Conservation (phyloP, 2,329 filamentous ascomycete genomes). For the Stagonosporopsis vannaccii region DNA sequence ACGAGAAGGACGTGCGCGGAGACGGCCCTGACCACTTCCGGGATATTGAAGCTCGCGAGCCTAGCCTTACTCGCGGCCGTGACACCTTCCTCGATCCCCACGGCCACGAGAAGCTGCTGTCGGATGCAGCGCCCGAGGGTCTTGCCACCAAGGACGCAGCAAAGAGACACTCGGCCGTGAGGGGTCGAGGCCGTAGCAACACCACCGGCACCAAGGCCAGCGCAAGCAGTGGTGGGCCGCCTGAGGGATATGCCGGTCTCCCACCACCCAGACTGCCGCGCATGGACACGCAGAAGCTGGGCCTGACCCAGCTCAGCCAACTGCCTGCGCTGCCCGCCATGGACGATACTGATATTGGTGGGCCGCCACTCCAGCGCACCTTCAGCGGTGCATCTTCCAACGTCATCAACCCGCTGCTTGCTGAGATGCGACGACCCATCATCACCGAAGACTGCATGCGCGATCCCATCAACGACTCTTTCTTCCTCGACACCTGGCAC, state of each 20-base stretch:
- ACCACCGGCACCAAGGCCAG: slow-evolving; percentile 42
- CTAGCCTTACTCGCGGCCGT: slow-evolving; percentile 68
- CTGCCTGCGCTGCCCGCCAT: slow-evolving; percentile 72
- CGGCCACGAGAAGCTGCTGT: slow-evolving; percentile 73
- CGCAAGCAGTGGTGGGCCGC: slow-evolving; percentile 36
- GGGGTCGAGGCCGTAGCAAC: slow-evolving; percentile 41
- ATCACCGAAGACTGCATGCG: slow-evolving; percentile 93
- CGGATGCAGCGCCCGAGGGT: slow-evolving; percentile 69
- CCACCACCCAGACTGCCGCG: slow-evolving; percentile 68
- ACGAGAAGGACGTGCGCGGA: slow-evolving; percentile 79
- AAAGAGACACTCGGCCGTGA: slow-evolving; percentile 53
- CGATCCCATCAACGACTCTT: slow-evolving; percentile 82
- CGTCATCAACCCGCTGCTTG: slow-evolving; percentile 57
- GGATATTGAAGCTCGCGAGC: slow-evolving; percentile 57
- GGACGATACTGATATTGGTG: slow-evolving; percentile 85
- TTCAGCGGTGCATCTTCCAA: slow-evolving; percentile 57
- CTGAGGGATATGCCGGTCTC: slow-evolving; percentile 57
- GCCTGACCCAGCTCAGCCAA: slow-evolving; percentile 72
- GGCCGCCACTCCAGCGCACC: slow-evolving; percentile 68
- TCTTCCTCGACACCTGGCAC: slow-evolving; percentile 89
- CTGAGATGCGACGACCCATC: slow-evolving; percentile 75
- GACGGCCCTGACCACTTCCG: slow-evolving; percentile 77
- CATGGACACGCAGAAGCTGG: slow-evolving; percentile 70
- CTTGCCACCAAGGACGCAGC: slow-evolving; percentile 51
- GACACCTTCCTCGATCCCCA: slow-evolving; percentile 74